phyloP scores from a whole-genome alignment of 75 land plant genomes.

The Cunninghamia lanceolata region DNA sequence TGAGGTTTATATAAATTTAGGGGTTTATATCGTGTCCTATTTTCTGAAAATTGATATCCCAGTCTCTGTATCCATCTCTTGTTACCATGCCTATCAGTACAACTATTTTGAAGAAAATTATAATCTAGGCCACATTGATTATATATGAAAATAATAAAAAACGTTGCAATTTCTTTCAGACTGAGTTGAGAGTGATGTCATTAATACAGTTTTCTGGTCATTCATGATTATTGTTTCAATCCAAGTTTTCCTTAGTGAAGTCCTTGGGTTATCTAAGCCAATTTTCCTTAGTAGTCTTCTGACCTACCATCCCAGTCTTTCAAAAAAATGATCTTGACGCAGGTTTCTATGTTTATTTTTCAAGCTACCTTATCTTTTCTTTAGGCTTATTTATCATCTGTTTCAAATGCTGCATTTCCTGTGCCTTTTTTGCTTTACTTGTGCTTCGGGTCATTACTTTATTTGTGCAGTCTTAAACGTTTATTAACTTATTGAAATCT shows the following conservation, averaged over 20 bases:
- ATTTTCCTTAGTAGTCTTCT: background rate
- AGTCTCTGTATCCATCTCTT: no score
- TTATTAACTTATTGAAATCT: background rate
- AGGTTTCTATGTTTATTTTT: background rate
- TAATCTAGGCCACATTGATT: background rate
- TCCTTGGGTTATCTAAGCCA: background rate
- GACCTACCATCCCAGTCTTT: background rate
- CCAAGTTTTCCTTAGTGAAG: background rate
- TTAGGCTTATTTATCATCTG: background rate
- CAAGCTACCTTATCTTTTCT: background rate
- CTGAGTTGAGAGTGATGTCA: background rate
- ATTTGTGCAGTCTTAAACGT: background rate
- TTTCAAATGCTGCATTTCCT: background rate
- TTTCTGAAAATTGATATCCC: no score
- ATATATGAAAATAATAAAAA: background rate
- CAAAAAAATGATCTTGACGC: background rate
- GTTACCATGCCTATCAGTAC: no score
- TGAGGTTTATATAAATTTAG: no score
- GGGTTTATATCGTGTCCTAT: no score
- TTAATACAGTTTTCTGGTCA: background rate
- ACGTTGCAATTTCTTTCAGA: background rate
- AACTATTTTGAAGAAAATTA: background rate
- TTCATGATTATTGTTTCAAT: background rate
- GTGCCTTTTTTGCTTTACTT: background rate
- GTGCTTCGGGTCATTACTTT: background rate